A percentile compares a stretch with the other conserved stretches of the same genome.
phyloP scores from a whole-genome alignment of 805 yeast genomes.

The Kurtzmaniella cleridarum region DNA sequence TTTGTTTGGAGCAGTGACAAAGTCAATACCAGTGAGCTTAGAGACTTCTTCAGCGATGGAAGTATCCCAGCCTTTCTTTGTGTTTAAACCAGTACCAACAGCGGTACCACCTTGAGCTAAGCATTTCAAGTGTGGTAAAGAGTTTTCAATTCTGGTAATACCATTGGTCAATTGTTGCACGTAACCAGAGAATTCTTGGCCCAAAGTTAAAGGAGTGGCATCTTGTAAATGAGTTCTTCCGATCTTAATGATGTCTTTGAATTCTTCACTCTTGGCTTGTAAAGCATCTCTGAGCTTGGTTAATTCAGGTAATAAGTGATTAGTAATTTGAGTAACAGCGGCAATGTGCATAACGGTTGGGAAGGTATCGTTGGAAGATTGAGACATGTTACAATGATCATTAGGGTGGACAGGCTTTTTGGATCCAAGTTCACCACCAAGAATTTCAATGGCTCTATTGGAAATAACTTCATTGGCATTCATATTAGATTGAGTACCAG shows the following conservation, averaged over 20 bases:
- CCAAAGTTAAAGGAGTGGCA: conserved; percentile 37
- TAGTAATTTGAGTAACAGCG: conserved; percentile 29
- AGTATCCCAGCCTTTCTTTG: conserved; percentile 32
- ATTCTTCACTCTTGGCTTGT: conserved; percentile 24
- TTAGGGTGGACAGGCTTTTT: conserved; percentile 36
- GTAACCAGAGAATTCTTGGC: conserved; percentile 36
- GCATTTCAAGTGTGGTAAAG: conserved; percentile 26
- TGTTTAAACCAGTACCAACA: conserved; percentile 37
- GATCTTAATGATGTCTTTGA: conserved; percentile 30
- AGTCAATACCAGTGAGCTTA: conserved; percentile 25
- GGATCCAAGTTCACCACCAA: conserved; percentile 33
- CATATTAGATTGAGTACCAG: conserved; percentile 38
- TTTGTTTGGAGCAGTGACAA: conserved; percentile 36
- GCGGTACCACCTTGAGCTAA: conserved; percentile 40
- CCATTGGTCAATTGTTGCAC: conserved; percentile 33
- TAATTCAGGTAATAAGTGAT: conserved; percentile 26
- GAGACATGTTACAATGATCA: conserved; percentile 37
- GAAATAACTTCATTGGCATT: conserved; percentile 37
- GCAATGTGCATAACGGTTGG: conserved; percentile 40
- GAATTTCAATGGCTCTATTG: conserved; percentile 34
- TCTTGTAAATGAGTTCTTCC: conserved; percentile 39
- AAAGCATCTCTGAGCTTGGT: conserved; percentile 29
- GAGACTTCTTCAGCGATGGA: conserved; percentile 29
- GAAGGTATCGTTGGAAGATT: conserved; percentile 35
- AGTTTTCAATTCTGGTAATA: conserved; percentile 25